These are phyloP conservation scores for Kwoniella europaea DNA, from an alignment of 768 basidiomycete genomes.

Conservation along the genomic window DNA sequence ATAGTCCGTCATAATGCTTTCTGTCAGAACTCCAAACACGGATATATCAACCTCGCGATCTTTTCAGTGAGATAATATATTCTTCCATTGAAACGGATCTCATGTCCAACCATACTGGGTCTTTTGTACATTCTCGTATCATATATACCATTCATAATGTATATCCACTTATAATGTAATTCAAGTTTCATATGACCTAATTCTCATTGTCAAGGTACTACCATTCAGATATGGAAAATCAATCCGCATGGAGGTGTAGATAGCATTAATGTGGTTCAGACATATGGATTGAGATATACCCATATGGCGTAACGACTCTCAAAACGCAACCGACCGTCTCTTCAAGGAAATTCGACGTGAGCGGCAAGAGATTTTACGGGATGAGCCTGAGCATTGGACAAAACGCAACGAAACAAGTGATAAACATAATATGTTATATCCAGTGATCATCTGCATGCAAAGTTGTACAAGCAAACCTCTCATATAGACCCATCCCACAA, in stretches of 20 bases:
- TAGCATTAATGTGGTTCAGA: no score
- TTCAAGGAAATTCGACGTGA: no score
- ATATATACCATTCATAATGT: slow-evolving; percentile 21
- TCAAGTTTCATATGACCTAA: neutral
- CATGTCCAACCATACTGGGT: neutral
- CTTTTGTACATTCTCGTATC: neutral
- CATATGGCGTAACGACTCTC: no score
- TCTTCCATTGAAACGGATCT: neutral
- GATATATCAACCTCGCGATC: no score
- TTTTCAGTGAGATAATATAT: no score
- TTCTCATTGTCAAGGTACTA: no score
- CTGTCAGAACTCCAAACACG: neutral
- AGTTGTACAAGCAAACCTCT: slow-evolving; percentile 2
- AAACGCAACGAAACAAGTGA: neutral
- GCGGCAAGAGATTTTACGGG: no score
- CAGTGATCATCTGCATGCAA: slow-evolving; percentile 30
- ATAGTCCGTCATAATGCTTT: slow-evolving; percentile 10
- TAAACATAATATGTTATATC: neutral
- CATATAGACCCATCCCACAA: slow-evolving; percentile 13
- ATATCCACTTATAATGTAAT: slow-evolving; percentile 4
- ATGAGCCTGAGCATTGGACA: no score
- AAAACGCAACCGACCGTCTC: no score
- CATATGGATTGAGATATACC: no score
- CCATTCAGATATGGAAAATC: neutral
- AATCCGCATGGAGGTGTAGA: no score